Evolutionary conservation across 768 basidiomycete species (phyloP).

Genomic region (Gloeostereum incarnatum): DNA sequence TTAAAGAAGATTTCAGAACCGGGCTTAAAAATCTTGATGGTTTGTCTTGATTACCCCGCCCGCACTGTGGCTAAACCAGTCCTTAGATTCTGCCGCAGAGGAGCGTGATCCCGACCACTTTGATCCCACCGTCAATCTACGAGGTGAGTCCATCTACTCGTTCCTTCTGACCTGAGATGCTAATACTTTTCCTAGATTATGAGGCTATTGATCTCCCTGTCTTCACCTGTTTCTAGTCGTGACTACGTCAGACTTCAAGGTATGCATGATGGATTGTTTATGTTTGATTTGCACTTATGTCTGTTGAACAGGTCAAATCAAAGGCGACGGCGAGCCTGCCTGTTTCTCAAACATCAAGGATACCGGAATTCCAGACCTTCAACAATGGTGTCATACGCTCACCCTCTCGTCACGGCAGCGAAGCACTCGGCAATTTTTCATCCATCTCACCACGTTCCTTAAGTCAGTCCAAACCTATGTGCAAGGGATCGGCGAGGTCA

Average conservation of each 20-base stretch:
- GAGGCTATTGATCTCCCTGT: constrained; percentile 51
- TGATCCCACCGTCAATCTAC: constrained; percentile 37
- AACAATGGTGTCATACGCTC: constrained; percentile 47
- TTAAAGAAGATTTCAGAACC: constrained; percentile 51
- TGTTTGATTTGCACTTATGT: background rate
- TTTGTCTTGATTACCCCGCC: constrained; percentile 12
- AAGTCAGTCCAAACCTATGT: constrained; percentile 39
- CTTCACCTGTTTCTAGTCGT: constrained; percentile 50
- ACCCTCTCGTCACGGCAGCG: constrained; percentile 45
- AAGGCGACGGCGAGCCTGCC: constrained; percentile 40
- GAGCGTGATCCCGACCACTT: constrained; percentile 48
- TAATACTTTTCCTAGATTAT: constrained; percentile 32
- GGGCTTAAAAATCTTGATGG: constrained; percentile 55
- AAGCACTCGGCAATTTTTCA: constrained; percentile 28
- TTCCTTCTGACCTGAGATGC: background rate
- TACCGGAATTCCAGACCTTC: constrained; percentile 48
- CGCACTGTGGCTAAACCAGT: background rate
- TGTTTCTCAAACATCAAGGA: constrained; percentile 40
- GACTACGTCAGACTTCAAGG: constrained; percentile 53
- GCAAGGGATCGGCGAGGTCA: constrained; percentile 42
- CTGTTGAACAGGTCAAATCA: constrained; percentile 38
- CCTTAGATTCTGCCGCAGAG: constrained; percentile 44
- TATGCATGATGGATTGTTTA: constrained; percentile 9
- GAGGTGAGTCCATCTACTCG: constrained; percentile 24
- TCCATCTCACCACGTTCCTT: constrained; percentile 38